Conservation (phyloP, 768 basidiomycete species). For the Steccherinum ochraceum region DNA sequence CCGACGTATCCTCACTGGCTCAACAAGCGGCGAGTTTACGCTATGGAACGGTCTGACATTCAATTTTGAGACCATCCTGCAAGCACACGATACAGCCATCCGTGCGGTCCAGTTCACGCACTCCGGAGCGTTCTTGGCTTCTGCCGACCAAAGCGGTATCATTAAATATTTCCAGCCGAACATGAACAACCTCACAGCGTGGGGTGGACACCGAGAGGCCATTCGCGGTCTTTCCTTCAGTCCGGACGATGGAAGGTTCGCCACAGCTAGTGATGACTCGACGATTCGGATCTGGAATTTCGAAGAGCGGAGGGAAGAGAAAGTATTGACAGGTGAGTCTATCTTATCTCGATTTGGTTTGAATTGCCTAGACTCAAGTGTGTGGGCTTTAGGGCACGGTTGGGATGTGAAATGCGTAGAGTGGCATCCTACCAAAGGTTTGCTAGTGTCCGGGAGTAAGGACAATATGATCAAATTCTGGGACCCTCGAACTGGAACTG, state of each 20-base stretch:
- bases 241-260: conserved; percentile 87
- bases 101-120: conserved; percentile 88
- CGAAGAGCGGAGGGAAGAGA: conserved; percentile 85
- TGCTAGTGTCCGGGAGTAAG: conserved; percentile 92
- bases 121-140: conserved; percentile 88
- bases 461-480: conserved; percentile 99
- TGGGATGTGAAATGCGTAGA: conserved; percentile 99
- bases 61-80: conserved; percentile 99
- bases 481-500: conserved; percentile 93
- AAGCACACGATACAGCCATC: conserved; percentile 94
- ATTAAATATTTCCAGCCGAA: conserved; percentile 99
- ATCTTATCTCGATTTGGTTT: not conserved
- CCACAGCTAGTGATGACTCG: conserved; percentile 93
- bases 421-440: conserved; percentile 97
- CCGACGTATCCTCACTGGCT: conserved; percentile 88
- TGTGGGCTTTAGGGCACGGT: conserved; percentile 74
- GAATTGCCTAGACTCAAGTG: not conserved
- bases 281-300: conserved; percentile 95
- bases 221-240: conserved; percentile 89
- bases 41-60: conserved; percentile 99
- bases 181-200: conserved; percentile 96
- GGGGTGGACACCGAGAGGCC: conserved; percentile 93
- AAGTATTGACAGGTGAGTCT: conserved; percentile 66
- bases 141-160: conserved; percentile 86
- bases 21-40: conserved; percentile 96